A percentile compares a stretch with the other conserved stretches of the same genome.
These are phyloP conservation scores for Ganoderma meredithae DNA, from an alignment of 1,284 basidiomycete species.

Conservation along the genomic window DNA sequence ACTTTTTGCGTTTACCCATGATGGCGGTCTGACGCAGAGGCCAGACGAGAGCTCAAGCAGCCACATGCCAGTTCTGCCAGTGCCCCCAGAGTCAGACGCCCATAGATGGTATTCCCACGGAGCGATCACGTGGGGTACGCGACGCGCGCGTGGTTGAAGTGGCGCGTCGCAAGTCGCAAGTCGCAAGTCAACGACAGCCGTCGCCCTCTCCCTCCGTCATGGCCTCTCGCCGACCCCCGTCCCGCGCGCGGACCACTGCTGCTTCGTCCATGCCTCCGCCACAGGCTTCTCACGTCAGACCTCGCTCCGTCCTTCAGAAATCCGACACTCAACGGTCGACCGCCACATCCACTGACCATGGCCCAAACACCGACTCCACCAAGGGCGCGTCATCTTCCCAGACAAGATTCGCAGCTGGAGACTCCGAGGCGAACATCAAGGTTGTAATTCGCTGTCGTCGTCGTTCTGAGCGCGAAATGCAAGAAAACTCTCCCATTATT, in stretches of 20 bases:
- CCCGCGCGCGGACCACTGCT: conserved; percentile 41
- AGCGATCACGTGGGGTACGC: conserved; percentile 39
- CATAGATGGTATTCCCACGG: conserved; percentile 26
- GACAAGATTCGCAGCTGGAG: conserved; percentile 43
- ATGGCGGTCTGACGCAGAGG: conserved; percentile 9
- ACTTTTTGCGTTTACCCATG: conserved; percentile 90
- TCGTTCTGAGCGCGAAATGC: conserved; percentile 83
- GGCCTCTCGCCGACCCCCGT: conserved; percentile 60
- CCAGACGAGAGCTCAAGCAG: background rate
- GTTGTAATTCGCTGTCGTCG: conserved; percentile 91
- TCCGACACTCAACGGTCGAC: conserved; percentile 42
- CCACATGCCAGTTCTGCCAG: too few relatives aligned
- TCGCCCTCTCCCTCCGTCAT: conserved; percentile 41
- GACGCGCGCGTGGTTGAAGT: conserved; percentile 32
- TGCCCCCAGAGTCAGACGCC: too few relatives aligned
- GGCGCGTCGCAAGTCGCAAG: conserved; percentile 1
- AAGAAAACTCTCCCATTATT: conserved; percentile 85
- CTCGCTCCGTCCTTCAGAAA: conserved; percentile 43
- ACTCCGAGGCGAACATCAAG: conserved; percentile 80
- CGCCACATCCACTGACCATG: conserved; percentile 38
- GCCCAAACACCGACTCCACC: conserved; percentile 31
- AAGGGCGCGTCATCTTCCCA: conserved; percentile 17
- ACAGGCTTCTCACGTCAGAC: conserved; percentile 33
- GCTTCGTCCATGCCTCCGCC: conserved; percentile 44
- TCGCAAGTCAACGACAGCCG: conserved; percentile 14